Conservation (phyloP, 352 stramenopile genomes). For the Phytopythium cucurbitacearum region DNA sequence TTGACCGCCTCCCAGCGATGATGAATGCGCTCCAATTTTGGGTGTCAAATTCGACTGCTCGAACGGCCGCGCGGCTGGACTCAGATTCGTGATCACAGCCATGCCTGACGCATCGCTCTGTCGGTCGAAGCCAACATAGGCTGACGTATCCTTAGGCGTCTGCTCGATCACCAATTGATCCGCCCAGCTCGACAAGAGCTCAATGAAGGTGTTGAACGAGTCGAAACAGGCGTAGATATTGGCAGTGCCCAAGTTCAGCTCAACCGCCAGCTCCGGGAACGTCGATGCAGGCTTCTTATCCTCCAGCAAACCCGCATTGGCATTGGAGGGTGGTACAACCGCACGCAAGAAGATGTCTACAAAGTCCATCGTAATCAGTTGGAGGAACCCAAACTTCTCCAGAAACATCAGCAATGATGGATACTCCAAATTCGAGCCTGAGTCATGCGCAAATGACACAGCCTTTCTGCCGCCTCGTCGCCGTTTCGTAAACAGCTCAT, state of each 20-base stretch:
- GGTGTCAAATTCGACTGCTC: no score
- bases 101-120: slow-evolving; percentile 48
- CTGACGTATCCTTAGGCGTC: slow-evolving; percentile 63
- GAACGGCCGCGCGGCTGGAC: slow-evolving; percentile 12
- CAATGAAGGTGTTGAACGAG: slow-evolving; percentile 84
- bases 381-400: slow-evolving; percentile 77
- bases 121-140: slow-evolving; percentile 73
- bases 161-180: slow-evolving; percentile 67
- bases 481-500: slow-evolving; percentile 42
- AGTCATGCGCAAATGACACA: slow-evolving; percentile 8
- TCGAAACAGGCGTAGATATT: slow-evolving; percentile 90
- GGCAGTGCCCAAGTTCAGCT: slow-evolving; percentile 77
- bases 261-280: slow-evolving; percentile 71
- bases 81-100: slow-evolving; percentile 75
- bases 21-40: no score
- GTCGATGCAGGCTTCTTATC: slow-evolving; percentile 31
- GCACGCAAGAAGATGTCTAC: slow-evolving; percentile 80
- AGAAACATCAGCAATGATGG: slow-evolving; percentile 75
- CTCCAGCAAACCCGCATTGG: slow-evolving; percentile 11
- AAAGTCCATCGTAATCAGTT: slow-evolving; percentile 83
- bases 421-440: slow-evolving; percentile 31
- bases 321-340: slow-evolving; percentile 36
- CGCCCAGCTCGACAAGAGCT: slow-evolving; percentile 62
- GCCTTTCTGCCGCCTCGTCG: slow-evolving; percentile 11
- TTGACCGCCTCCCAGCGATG: no score